Evolutionary conservation across 2,329 filamentous ascomycete genomes (phyloP).

Genomic region (Aspergillus persii): DNA sequence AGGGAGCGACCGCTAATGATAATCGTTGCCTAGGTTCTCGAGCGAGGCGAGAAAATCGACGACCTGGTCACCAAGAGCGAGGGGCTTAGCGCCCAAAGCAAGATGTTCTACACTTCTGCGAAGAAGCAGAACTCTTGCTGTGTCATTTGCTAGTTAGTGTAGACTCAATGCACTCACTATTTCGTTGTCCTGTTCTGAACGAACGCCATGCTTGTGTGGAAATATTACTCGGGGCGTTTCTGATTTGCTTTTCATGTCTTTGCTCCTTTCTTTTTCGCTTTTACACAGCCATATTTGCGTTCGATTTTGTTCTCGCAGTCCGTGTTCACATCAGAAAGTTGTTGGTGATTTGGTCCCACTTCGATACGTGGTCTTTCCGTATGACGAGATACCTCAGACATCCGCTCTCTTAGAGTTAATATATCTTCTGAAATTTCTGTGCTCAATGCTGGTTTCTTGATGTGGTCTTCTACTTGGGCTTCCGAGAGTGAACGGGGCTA

Average conservation of each 20-base stretch:
- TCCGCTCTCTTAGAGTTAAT: neutral
- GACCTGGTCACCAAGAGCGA: conserved; percentile 91
- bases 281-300: neutral
- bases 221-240: neutral
- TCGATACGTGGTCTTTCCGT: neutral
- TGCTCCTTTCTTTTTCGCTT: neutral
- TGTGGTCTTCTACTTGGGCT: neutral
- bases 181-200: neutral
- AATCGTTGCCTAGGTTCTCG: conserved; percentile 47
- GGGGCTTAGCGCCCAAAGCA: conserved; percentile 83
- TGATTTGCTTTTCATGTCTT: neutral
- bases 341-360: neutral
- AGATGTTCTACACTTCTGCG: conserved; percentile 87
- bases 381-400: neutral
- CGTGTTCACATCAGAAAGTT: neutral
- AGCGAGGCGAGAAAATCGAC: conserved; percentile 96
- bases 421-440: neutral
- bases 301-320: neutral
- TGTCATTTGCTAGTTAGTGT: conserved; percentile 38
- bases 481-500: neutral
- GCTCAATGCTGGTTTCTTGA: neutral
- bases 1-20: neutral
- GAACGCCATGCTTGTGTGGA: neutral
- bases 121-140: conserved; percentile 82
- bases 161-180: neutral